phyloP scores from a whole-genome alignment of 177 flowering plant species.

The Vitis hybrid region DNA sequence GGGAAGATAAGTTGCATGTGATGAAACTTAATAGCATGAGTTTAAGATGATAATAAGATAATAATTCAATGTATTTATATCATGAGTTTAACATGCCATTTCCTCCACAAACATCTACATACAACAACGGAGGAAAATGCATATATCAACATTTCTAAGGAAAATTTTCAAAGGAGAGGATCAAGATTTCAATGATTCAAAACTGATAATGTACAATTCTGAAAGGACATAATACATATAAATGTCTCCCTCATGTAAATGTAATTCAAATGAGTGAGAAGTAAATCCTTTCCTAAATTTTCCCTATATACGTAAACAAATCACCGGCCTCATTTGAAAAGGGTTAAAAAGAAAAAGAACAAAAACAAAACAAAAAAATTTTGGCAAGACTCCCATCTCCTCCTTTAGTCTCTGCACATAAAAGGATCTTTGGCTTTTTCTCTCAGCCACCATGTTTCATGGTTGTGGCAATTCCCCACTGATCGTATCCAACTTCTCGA shows the following conservation, averaged over 20 bases:
- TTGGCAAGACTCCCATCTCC: conserved; percentile 11
- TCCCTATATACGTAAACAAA: conserved; percentile 32
- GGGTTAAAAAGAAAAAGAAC: conserved; percentile 11
- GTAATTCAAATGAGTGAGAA: conserved; percentile 10
- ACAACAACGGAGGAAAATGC: background rate
- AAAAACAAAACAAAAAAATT: conserved; percentile 8
- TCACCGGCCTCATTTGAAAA: conserved; percentile 14
- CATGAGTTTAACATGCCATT: too few relatives aligned
- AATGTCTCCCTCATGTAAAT: conserved; percentile 13
- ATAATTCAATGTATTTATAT: too few relatives aligned
- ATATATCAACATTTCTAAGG: background rate
- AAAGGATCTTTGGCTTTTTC: conserved; percentile 10
- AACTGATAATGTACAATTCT: conserved; percentile 50
- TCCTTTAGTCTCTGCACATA: conserved; percentile 3
- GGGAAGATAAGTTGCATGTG: too few relatives aligned
- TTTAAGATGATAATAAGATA: too few relatives aligned
- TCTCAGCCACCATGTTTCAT: conserved; percentile 18
- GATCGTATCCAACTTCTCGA: conserved; percentile 8
- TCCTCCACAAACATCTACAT: background rate
- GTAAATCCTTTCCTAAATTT: conserved; percentile 11
- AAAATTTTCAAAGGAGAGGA: background rate
- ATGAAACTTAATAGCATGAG: too few relatives aligned
- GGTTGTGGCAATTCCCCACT: conserved; percentile 6
- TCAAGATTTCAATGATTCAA: conserved; percentile 23
- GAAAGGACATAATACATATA: conserved; percentile 21